phyloP scores from a whole-genome alignment of 352 stramenopile genomes.

The Chrysophaeum taylorii region DNA sequence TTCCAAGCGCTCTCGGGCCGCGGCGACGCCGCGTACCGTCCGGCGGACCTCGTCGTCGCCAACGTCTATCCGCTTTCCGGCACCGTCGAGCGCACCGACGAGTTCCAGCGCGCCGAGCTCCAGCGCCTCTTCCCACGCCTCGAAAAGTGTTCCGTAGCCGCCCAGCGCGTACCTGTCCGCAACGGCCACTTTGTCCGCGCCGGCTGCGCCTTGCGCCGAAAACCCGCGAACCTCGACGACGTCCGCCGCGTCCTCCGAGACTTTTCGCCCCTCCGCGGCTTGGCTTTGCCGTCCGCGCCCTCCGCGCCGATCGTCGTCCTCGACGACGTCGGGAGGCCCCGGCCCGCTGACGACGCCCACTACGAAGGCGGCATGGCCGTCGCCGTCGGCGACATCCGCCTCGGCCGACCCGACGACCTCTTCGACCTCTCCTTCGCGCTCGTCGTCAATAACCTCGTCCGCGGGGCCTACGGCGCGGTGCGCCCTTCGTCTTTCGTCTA shows the following conservation, averaged over 20 bases:
- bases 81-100: constrained; percentile 4
- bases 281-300: constrained; percentile 3
- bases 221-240: not conserved
- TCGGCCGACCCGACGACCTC: constrained; percentile 6
- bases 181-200: constrained; percentile 6
- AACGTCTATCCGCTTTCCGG: constrained; percentile 8
- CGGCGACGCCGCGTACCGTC: constrained; percentile 1
- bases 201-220: not conserved
- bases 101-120: constrained; percentile 5
- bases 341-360: not conserved
- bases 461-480: constrained; percentile 7
- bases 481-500: no score
- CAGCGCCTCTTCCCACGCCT: constrained; percentile 8
- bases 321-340: not conserved
- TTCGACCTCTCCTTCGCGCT: constrained; percentile 1
- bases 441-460: constrained; percentile 11
- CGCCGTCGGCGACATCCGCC: not conserved
- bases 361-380: constrained; percentile 12
- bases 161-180: constrained; percentile 1
- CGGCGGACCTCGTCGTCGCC: not conserved
- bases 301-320: constrained; percentile 7
- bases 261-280: not conserved
- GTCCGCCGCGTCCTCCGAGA: not conserved
- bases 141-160: not conserved
- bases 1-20: constrained; percentile 7